phyloP scores from a whole-genome alignment of 345 rosid genomes.

The Brassica napus region Da-Ae NC_063446.1:63350001-63350500 shows the following conservation, averaged over 20 bases:
- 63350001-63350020: slow-evolving; percentile 22
- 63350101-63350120: slow-evolving; percentile 2
- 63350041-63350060: slow-evolving; percentile 2
- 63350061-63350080: slow-evolving; percentile 25
- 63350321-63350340: neutral
- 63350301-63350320: neutral
- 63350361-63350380: neutral
- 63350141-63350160: slow-evolving; percentile 27
- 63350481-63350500: neutral
- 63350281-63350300: slow-evolving; percentile 14
- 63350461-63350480: neutral
- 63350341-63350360: neutral
- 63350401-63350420: neutral
- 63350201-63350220: slow-evolving; percentile 27
- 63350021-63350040: slow-evolving; percentile 12
- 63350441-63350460: neutral
- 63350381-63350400: neutral
- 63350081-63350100: slow-evolving; percentile 31
- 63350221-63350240: neutral
- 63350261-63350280: slow-evolving; percentile 14
- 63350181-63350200: slow-evolving; percentile 10
- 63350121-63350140: slow-evolving; percentile 15
- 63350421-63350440: neutral
- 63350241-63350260: slow-evolving; percentile 7
- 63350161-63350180: slow-evolving; percentile 31